A percentile compares a stretch with the other conserved stretches of the same genome.
Conservation (phyloP, 805 yeast genomes). For the Saturnispora sanitii region DNA sequence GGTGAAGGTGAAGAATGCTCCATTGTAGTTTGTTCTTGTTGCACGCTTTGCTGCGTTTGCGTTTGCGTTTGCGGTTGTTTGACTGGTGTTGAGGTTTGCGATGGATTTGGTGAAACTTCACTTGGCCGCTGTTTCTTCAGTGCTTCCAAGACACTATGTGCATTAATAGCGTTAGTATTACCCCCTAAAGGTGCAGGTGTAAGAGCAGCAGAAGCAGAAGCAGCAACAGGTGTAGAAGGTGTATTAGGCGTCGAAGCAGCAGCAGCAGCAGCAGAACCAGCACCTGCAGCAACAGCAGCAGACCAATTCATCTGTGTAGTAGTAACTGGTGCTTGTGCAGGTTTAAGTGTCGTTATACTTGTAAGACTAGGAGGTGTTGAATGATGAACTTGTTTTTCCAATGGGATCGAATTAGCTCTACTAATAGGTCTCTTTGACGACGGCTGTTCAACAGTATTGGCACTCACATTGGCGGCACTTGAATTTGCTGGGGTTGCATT, state of each 20-base stretch:
- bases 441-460: no score
- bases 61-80: not conserved
- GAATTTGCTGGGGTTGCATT: not conserved
- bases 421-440: slow-evolving; percentile 7
- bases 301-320: slow-evolving; percentile 28
- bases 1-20: not conserved
- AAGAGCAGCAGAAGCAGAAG: slow-evolving; percentile 1
- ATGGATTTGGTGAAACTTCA: slow-evolving; percentile 13
- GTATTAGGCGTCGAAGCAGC: slow-evolving; percentile 12
- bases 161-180: slow-evolving; percentile 27
- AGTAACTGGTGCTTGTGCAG: slow-evolving; percentile 29
- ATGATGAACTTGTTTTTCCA: slow-evolving; percentile 13
- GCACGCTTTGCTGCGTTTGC: not conserved
- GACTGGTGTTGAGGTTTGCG: slow-evolving; percentile 3
- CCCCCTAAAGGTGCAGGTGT: slow-evolving; percentile 1
- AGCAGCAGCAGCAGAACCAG: no score
- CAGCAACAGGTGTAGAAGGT: slow-evolving; percentile 1
- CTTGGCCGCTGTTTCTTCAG: slow-evolving; percentile 27
- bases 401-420: slow-evolving; percentile 6
- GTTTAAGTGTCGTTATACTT: slow-evolving; percentile 25
- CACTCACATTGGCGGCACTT: not conserved
- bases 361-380: slow-evolving; percentile 16
- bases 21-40: not conserved
- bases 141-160: slow-evolving; percentile 30
- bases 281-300: no score